Evolutionary conservation across 345 rosid species (phyloP), one percentile per base, ranked within the genome.

Genomic region (Brassica juncea): DNA sequence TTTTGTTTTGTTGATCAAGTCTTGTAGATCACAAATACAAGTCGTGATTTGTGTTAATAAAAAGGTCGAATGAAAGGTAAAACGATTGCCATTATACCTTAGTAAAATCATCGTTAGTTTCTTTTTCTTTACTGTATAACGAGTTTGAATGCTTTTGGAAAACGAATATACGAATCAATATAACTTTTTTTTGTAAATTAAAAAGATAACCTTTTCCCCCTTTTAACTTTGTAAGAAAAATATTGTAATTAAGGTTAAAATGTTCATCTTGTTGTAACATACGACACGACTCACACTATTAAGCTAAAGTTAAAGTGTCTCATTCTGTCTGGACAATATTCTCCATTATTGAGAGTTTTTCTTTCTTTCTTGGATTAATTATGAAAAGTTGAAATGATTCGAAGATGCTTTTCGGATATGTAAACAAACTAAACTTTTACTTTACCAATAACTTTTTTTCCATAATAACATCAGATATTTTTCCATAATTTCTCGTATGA

Each of bases 301-400:
- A 68, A 30, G 55, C 70, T 8, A 73, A 79, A 73, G 57, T 79
- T 58, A 47, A 80, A 75, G 80, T 75, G 83, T 80, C 76, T 64
- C 63, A 57, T 70, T 57, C 15, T 57, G 55, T 75, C n/a, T 80
- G 67, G 80, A 80, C 79, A 30, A 63, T 69, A 74, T 70, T 70
- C 83, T 74, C 80, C 72, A 80, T 80, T n/a, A 75, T 75, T 70
- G 80, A 1, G 3, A 34, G 12, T 39, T 59, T 59, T 59, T 25
- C 64, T 25, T 68, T 39, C 62, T 69, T 80, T 74, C 11, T 35
- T 69, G 60, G 71, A 75, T 80, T 75, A 61, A 75, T 70, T 70
- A 55, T 70, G 71, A 30, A 62, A 75, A 80, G 80, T 75, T 75
- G 73, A 70, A 70, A 80, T 58, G 76, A 80, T 75, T 75, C 49